A percentile compares a stretch with the other conserved stretches of the same genome.
Evolutionary conservation across 2,329 filamentous ascomycete genomes (phyloP).

Genomic region (Alternaria rosae): DNA sequence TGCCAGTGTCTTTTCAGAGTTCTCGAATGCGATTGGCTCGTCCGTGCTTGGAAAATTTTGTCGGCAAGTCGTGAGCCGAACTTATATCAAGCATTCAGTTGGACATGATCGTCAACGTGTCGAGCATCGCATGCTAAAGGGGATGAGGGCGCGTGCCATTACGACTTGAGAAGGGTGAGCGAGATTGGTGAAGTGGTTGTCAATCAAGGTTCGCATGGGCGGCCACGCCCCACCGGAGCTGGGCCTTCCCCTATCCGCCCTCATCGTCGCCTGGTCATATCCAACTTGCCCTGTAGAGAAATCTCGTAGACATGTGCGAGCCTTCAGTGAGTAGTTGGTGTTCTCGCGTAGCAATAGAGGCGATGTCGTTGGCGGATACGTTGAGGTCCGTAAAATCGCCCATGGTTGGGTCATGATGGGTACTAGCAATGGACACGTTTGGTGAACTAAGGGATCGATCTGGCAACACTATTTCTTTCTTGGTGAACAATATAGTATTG

Average conservation of each 20-base stretch:
- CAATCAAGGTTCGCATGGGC: neutral
- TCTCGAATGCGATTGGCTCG: neutral
- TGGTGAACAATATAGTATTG: neutral
- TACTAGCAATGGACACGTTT: neutral
- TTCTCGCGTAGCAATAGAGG: neutral
- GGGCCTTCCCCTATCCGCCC: too few relatives aligned
- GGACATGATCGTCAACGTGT: neutral
- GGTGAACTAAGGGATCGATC: neutral
- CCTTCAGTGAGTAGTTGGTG: neutral
- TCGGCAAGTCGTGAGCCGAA: neutral
- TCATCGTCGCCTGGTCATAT: neutral
- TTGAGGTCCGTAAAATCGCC: neutral
- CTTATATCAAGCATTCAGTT: too few relatives aligned
- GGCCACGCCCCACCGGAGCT: neutral
- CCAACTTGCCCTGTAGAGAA: neutral
- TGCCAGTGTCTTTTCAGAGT: neutral
- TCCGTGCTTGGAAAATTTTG: neutral
- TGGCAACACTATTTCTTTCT: neutral
- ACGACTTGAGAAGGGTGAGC: neutral
- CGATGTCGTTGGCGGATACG: neutral
- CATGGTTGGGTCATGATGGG: neutral
- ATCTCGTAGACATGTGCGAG: neutral
- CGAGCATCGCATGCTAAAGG: neutral
- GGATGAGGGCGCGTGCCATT: neutral
- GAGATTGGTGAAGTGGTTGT: neutral